A percentile compares a stretch with the other conserved stretches of the same genome.
Conservation (phyloP, 1,139 yeast genomes). For the Debaryomyces udenii region DNA sequence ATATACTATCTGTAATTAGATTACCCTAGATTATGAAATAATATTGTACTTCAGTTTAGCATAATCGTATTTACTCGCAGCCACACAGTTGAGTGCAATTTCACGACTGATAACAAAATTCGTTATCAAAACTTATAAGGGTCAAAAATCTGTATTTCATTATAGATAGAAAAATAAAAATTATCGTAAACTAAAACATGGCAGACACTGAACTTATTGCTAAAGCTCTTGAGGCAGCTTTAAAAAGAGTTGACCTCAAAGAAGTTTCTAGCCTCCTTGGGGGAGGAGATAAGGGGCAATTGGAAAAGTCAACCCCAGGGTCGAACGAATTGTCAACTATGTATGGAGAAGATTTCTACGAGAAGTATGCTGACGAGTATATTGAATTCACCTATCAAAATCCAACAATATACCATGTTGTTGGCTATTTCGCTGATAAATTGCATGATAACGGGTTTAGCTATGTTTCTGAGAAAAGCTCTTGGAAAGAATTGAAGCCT, state of each 20-base stretch:
- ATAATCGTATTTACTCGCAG: neutral
- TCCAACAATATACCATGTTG: slow-evolving; percentile 68
- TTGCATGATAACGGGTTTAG: slow-evolving; percentile 55
- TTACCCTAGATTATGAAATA: neutral
- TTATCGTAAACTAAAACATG: slow-evolving; percentile 5
- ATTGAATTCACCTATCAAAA: slow-evolving; percentile 59
- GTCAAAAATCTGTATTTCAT: slow-evolving; percentile 1
- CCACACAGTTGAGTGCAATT: slow-evolving; percentile 1
- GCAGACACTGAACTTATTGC: slow-evolving; percentile 8
- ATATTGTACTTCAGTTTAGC: neutral
- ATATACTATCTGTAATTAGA: slow-evolving; percentile 6
- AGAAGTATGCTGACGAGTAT: slow-evolving; percentile 49
- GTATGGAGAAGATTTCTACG: slow-evolving; percentile 29
- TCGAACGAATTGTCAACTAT: slow-evolving; percentile 10
- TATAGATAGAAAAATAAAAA: neutral
- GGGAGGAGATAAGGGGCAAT: slow-evolving; percentile 2
- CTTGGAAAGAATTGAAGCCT: slow-evolving; percentile 43
- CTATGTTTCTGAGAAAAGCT: slow-evolving; percentile 53
- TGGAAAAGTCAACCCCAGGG: neutral
- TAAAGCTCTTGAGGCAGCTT: slow-evolving; percentile 8
- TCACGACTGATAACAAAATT: slow-evolving; percentile 4
- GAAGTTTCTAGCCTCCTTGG: neutral
- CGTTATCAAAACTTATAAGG: slow-evolving; percentile 3
- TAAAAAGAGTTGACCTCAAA: slow-evolving; percentile 6
- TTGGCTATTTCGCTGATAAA: slow-evolving; percentile 43